phyloP scores from a whole-genome alignment of 2,329 filamentous ascomycete genomes.

The Aspergillus aculeatus region DNA sequence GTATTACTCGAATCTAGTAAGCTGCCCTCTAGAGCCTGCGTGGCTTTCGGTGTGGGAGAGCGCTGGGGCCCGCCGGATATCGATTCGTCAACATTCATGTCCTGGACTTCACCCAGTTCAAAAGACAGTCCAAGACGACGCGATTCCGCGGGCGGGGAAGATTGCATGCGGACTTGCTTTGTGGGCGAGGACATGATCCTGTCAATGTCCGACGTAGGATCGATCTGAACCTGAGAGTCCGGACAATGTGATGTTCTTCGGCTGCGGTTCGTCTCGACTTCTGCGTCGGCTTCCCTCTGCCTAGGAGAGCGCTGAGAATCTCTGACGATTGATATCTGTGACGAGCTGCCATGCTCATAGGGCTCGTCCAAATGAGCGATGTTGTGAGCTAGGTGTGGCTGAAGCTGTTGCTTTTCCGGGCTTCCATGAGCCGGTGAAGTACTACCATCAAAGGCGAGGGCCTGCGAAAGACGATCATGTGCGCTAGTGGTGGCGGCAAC shows the following conservation, averaged over 20 bases:
- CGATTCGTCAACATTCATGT: conserved; percentile 8
- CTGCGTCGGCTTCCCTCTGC: conserved; percentile 9
- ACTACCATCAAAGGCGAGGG: conserved; percentile 30
- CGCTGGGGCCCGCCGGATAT: conserved; percentile 11
- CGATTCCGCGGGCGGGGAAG: conserved; percentile 26
- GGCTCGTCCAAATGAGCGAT: conserved; percentile 8
- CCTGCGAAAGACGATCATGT: conserved; percentile 41
- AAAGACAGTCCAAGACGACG: conserved; percentile 13
- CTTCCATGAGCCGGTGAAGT: conserved; percentile 14
- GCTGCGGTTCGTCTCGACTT: neutral
- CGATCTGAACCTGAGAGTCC: conserved; percentile 7
- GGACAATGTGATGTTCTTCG: conserved; percentile 3
- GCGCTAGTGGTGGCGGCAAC: conserved; percentile 33
- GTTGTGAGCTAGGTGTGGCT: conserved; percentile 1
- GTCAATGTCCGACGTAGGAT: conserved; percentile 13
- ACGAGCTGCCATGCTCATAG: conserved; percentile 22
- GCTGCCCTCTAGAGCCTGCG: conserved; percentile 9
- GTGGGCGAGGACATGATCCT: conserved; percentile 18
- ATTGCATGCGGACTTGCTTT: conserved; percentile 18
- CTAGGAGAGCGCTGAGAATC: conserved; percentile 38
- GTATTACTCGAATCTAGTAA: conserved; percentile 19
- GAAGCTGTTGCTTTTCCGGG: conserved; percentile 4
- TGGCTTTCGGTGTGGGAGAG: conserved; percentile 7
- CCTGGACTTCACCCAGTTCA: conserved; percentile 4
- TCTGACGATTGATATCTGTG: conserved; percentile 36